Percentiles rank a stretch among this genome's conserved stretches.
phyloP scores from a whole-genome alignment of 306 rosid genomes.

The Hippophae tibetana region DNA sequence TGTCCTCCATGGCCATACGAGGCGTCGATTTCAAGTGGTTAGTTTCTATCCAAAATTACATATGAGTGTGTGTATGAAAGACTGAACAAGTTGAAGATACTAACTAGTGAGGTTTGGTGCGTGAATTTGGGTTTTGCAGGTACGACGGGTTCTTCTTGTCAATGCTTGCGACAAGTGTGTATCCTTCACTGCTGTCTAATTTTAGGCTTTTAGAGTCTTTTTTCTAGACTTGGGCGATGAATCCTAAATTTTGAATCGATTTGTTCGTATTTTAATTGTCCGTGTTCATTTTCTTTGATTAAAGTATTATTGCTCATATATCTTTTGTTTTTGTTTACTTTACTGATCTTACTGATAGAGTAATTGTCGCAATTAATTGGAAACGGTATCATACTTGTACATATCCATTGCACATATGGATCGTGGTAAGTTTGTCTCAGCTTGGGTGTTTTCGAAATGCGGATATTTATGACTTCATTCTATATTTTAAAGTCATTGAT shows the following conservation, averaged over 20 bases:
- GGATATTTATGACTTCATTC: not conserved
- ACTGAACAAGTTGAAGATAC: not conserved
- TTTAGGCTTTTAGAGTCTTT: conserved; percentile 12
- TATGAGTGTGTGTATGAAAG: not conserved
- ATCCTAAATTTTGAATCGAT: conserved; percentile 4
- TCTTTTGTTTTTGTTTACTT: conserved; percentile 15
- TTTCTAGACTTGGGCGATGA: not conserved
- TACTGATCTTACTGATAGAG: conserved; percentile 35
- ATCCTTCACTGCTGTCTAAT: conserved; percentile 39
- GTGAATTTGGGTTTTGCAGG: conserved; percentile 37
- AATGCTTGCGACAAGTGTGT: conserved; percentile 98
- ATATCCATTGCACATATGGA: conserved; percentile 92
- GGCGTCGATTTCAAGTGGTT: conserved; percentile 97
- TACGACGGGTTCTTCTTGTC: conserved; percentile 95
- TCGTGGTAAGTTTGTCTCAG: conserved; percentile 52
- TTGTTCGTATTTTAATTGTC: not conserved
- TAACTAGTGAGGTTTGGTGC: not conserved
- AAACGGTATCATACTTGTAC: conserved; percentile 69
- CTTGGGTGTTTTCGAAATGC: conserved; percentile 4
- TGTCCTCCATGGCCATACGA: conserved; percentile 63
- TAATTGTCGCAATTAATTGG: conserved; percentile 87
- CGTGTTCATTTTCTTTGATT: not conserved
- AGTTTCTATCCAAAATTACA: not conserved
- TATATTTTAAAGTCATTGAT: not conserved
- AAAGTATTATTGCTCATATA: not conserved